Percentiles rank a stretch among this genome's conserved stretches.
phyloP scores from a whole-genome alignment of 352 stramenopile genomes.

The Globisporangium polare region DNA sequence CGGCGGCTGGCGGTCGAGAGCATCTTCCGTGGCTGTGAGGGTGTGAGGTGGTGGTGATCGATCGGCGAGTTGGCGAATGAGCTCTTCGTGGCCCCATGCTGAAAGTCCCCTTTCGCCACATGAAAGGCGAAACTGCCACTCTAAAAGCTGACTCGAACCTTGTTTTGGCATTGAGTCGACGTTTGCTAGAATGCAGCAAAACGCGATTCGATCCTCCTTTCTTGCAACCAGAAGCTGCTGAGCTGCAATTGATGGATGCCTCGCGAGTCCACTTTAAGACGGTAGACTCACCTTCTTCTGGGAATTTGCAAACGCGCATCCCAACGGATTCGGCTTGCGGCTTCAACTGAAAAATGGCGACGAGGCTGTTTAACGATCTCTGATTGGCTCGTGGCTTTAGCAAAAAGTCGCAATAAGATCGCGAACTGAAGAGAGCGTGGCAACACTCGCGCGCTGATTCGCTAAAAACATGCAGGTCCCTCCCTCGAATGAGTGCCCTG shows the following conservation, averaged over 20 bases:
- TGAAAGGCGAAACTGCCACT: too few relatives aligned
- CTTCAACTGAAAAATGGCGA: background rate
- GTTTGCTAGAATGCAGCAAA: too few relatives aligned
- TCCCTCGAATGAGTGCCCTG: slow-evolving; percentile 3
- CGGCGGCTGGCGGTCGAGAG: slow-evolving; percentile 22
- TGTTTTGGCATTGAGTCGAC: background rate
- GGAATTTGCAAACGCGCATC: too few relatives aligned
- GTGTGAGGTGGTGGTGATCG: slow-evolving; percentile 1
- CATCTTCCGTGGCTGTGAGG: slow-evolving; percentile 7
- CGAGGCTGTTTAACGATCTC: slow-evolving; percentile 1
- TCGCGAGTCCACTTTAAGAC: too few relatives aligned
- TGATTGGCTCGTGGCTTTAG: slow-evolving; percentile 7
- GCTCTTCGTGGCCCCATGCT: background rate
- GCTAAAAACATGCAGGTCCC: slow-evolving; percentile 1
- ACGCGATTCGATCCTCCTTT: too few relatives aligned
- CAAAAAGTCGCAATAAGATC: slow-evolving; percentile 9
- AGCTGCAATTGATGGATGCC: too few relatives aligned
- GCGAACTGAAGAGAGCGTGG: background rate
- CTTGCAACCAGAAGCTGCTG: too few relatives aligned
- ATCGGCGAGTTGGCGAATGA: slow-evolving; percentile 17
- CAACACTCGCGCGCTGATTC: slow-evolving; percentile 4
- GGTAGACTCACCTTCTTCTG: too few relatives aligned
- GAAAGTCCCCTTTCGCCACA: too few relatives aligned
- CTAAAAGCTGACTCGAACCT: too few relatives aligned
- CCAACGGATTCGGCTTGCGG: too few relatives aligned